Conservation (phyloP, 306 rosid species). For the Prunus campanulata region DNA sequence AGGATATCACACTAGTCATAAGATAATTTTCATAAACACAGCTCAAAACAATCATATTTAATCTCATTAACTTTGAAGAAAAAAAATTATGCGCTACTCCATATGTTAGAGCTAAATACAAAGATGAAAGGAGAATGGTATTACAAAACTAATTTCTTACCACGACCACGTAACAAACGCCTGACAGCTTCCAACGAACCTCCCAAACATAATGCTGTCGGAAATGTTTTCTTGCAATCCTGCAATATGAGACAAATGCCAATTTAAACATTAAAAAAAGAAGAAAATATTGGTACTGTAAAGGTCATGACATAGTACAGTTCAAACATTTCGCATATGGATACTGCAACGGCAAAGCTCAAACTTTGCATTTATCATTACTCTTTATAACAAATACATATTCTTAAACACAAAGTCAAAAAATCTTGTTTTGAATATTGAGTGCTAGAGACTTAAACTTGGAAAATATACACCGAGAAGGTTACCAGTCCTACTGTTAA, state of each 20-base stretch:
- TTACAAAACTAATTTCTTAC: constrained; percentile 29
- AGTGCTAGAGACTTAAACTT: neutral
- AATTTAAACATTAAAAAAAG: neutral
- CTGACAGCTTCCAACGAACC: constrained; percentile 72
- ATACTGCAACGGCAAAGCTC: neutral
- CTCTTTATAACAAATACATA: neutral
- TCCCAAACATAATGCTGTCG: constrained; percentile 82
- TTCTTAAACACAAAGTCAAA: neutral
- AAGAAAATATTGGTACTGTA: neutral
- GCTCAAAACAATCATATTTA: neutral
- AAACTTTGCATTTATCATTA: neutral
- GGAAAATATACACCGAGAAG: neutral
- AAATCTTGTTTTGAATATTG: neutral
- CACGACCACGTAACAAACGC: constrained; percentile 49
- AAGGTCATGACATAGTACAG: neutral
- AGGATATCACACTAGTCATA: neutral
- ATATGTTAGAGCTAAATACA: neutral
- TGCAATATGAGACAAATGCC: constrained; percentile 17
- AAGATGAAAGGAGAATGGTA: neutral
- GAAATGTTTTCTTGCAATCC: constrained; percentile 88
- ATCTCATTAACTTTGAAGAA: neutral
- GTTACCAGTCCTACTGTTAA: neutral
- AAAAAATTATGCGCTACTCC: neutral
- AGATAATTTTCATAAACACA: neutral
- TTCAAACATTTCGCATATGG: neutral